Conservation (phyloP, 2,329 filamentous ascomycete genomes). For the Myriosclerotinia scirpicola region DNA sequence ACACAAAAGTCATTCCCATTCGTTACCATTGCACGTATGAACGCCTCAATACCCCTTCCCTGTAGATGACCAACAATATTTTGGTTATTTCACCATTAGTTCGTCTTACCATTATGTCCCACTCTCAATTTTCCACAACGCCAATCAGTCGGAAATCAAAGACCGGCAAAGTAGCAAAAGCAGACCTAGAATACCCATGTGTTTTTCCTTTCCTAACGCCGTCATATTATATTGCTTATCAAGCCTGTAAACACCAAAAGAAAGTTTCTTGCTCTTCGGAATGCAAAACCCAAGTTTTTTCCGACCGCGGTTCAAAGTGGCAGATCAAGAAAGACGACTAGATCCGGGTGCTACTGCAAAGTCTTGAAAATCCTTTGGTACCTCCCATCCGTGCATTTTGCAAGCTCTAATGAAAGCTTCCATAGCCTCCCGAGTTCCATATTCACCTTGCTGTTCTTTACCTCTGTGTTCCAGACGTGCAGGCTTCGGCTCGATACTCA, state of each 20-base stretch:
- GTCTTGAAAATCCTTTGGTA: slow-evolving; percentile 60
- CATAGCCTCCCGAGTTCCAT: slow-evolving; percentile 68
- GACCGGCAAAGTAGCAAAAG: not conserved
- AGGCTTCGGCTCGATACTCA: slow-evolving; percentile 64
- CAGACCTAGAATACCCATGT: not conserved
- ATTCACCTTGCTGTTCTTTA: slow-evolving; percentile 47
- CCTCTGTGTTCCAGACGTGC: slow-evolving; percentile 59
- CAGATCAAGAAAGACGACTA: not conserved
- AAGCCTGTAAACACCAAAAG: not conserved
- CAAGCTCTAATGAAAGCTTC: slow-evolving; percentile 72
- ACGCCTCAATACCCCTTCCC: not conserved
- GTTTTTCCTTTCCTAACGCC: slow-evolving; percentile 29
- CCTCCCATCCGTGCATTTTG: slow-evolving; percentile 66
- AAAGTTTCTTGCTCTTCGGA: not conserved
- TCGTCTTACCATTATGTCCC: not conserved
- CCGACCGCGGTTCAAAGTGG: not conserved
- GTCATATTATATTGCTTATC: not conserved
- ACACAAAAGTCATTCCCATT: not conserved
- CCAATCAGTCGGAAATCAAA: not conserved
- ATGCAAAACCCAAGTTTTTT: not conserved
- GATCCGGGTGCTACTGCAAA: slow-evolving; percentile 24
- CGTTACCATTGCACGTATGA: not conserved
- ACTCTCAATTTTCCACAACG: not conserved
- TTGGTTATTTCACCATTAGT: not conserved
- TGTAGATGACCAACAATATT: not conserved